Evolutionary conservation across 805 yeast species (phyloP).

Genomic region (Candida jianshihensis): DNA sequence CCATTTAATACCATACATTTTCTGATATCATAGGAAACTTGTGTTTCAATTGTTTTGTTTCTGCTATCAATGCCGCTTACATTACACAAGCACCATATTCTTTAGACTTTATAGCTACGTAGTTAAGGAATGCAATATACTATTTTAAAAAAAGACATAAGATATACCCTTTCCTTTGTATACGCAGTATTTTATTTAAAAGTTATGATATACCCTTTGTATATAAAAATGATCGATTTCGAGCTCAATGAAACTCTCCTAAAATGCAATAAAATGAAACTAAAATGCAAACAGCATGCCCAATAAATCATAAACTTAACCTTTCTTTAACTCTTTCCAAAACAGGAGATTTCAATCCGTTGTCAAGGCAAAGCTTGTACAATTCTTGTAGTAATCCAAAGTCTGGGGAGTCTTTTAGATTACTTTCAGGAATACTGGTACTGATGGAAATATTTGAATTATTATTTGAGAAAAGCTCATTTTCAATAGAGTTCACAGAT

Average conservation of each 20-base stretch:
- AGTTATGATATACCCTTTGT: no score
- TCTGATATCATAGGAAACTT: no score
- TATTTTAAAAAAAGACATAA: no score
- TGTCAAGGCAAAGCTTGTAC: conserved; percentile 17
- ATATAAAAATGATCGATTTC: no score
- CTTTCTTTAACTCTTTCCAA: conserved; percentile 15
- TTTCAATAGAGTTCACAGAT: conserved; percentile 1
- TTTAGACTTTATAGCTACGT: no score
- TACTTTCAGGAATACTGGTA: conserved; percentile 2
- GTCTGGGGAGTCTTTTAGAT: conserved; percentile 4
- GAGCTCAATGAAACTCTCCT: no score
- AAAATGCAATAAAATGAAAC: not conserved
- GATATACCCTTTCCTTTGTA: no score
- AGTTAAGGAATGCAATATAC: no score
- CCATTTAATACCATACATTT: not conserved
- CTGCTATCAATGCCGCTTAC: no score
- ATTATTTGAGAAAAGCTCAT: conserved; percentile 9
- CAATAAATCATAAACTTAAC: not conserved
- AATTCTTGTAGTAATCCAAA: conserved; percentile 14
- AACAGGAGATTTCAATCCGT: conserved; percentile 16
- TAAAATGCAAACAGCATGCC: not conserved
- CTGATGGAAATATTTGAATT: conserved; percentile 10
- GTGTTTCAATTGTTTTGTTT: no score
- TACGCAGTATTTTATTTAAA: no score
- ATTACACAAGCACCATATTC: no score